Percentiles rank a stretch among this genome's conserved stretches.
These are phyloP conservation scores for Candida loeiensis DNA, from an alignment of 805 yeast genomes.

Conservation along the genomic window DNA sequence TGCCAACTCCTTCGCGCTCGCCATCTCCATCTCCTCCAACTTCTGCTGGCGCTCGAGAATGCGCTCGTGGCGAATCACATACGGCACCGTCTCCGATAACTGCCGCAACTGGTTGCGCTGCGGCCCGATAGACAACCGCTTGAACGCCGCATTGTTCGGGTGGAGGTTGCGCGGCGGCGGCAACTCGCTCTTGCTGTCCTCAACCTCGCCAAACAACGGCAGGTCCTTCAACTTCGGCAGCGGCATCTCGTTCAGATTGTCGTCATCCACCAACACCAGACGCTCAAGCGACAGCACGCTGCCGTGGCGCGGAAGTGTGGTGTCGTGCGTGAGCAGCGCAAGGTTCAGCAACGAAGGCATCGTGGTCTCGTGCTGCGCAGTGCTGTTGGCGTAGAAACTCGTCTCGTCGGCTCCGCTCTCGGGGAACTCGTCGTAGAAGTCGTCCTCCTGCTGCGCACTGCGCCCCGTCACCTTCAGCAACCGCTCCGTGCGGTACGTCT, in stretches of 20 bases:
- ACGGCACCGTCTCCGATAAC: conserved; percentile 83
- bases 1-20: conserved; percentile 70
- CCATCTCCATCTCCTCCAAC: conserved; percentile 74
- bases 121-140: conserved; percentile 43
- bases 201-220: conserved; percentile 18
- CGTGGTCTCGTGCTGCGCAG: conserved; percentile 32
- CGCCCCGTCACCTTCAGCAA: conserved; percentile 56
- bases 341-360: conserved; percentile 57
- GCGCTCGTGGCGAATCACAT: conserved; percentile 72
- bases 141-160: conserved; percentile 32
- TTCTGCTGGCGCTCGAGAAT: conserved; percentile 72
- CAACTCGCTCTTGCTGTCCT: conserved; percentile 11
- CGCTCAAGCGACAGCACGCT: conserved; percentile 19
- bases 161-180: conserved; percentile 18
- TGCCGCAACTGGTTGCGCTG: conserved; percentile 66
- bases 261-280: conserved; percentile 37
- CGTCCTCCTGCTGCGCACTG: conserved; percentile 6
- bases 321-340: conserved; percentile 14
- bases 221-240: conserved; percentile 27
- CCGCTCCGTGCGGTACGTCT: conserved; percentile 75
- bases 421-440: conserved; percentile 20
- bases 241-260: conserved; percentile 13
- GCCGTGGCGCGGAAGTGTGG: conserved; percentile 11
- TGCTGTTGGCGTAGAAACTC: conserved; percentile 9
- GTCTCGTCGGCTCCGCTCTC: conserved; percentile 18